A percentile compares a stretch with the other conserved stretches of the same genome.
Evolutionary conservation across 345 rosid species (phyloP).

Genomic region (Syzygium aromaticum): DNA sequence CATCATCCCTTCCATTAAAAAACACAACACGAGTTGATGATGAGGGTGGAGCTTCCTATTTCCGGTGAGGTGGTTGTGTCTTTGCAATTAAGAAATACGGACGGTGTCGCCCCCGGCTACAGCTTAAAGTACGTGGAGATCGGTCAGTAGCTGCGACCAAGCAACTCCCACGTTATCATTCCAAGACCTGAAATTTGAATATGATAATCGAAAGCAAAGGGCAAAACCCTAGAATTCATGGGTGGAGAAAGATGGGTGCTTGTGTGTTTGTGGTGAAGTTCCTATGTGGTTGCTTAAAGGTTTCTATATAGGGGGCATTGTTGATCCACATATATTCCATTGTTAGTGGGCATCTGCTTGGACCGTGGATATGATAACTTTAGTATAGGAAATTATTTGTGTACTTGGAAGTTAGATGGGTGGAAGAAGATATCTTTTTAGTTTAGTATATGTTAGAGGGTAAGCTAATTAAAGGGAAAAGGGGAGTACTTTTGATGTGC

Average conservation of each 20-base stretch:
- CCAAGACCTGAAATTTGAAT: background rate
- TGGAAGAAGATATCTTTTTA: background rate
- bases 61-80: background rate
- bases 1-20: background rate
- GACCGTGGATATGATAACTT: background rate
- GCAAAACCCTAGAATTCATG: background rate
- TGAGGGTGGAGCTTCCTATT: background rate
- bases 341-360: background rate
- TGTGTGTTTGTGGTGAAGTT: background rate
- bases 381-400: background rate
- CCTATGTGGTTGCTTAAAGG: no score
- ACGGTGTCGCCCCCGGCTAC: background rate
- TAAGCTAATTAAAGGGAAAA: background rate
- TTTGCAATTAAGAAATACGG: background rate
- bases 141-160: background rate
- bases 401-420: background rate
- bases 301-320: background rate
- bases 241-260: background rate
- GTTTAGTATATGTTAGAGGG: background rate
- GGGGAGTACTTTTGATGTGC: background rate
- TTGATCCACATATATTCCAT: background rate
- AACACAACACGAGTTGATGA: background rate
- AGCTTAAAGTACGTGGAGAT: background rate
- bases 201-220: background rate
- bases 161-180: background rate